These are phyloP conservation scores for Fusarium mexicanum DNA, from an alignment of 2,329 filamentous ascomycete genomes.

Conservation along the genomic window DNA sequence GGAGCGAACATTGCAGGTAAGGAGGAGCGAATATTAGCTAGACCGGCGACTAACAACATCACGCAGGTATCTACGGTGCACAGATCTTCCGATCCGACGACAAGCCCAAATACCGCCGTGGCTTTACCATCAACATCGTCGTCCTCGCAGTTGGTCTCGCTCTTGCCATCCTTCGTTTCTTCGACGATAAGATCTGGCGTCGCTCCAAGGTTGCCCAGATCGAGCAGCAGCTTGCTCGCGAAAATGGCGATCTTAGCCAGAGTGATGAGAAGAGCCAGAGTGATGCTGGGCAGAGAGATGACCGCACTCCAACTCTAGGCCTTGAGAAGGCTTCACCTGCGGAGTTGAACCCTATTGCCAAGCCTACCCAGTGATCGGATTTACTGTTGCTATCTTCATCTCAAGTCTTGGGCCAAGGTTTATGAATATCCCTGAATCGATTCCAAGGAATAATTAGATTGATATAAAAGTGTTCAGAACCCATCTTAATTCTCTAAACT, in stretches of 20 bases:
- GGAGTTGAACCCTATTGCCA: neutral
- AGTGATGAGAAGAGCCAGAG: conserved; percentile 17
- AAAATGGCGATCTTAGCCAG: neutral
- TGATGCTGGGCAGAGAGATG: neutral
- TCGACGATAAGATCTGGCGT: conserved; percentile 52
- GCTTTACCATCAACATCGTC: conserved; percentile 57
- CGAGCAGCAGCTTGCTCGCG: conserved; percentile 9
- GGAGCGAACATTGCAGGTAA: conserved; percentile 67
- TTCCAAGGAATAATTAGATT: neutral
- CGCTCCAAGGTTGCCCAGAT: conserved; percentile 10
- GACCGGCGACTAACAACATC: neutral
- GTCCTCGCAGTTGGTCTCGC: conserved; percentile 55
- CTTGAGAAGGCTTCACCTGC: conserved; percentile 6
- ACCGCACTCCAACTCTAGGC: neutral
- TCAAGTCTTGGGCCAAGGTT: neutral
- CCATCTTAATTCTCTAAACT: neutral
- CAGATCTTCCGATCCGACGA: conserved; percentile 68
- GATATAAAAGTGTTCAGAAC: rapidly evolving
- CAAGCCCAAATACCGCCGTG: conserved; percentile 60
- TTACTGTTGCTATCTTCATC: neutral
- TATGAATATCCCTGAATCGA: neutral
- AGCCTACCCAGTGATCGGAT: neutral
- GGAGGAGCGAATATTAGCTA: too few relatives aligned
- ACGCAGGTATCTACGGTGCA: conserved; percentile 67
- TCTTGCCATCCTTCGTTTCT: conserved; percentile 53